Base-by-base conservation (phyloP, 2,329 filamentous ascomycete genomes). In the Neofusicoccum laricinum region DNA sequence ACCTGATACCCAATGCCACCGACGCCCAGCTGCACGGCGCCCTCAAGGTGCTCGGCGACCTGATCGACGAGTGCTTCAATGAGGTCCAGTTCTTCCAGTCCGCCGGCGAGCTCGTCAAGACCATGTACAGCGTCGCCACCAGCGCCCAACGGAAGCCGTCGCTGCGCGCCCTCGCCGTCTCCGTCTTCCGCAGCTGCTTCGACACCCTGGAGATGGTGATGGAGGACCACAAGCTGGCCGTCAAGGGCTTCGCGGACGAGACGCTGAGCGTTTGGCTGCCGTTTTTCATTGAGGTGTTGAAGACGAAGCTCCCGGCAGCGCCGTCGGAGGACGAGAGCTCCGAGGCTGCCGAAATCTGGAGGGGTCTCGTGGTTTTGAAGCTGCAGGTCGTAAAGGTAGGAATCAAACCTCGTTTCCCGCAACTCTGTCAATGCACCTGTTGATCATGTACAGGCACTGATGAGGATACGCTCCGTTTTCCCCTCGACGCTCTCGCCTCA, bases 131-230 rank as follows among this genome's bases (percentile, higher is more conserved):
- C 70, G 90, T 97, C 41, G 92, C 93, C 14, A 84, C 91, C 64
- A 91, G 91, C 74, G 86, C 90, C 65, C 84, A 84, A 66, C 87
- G 91, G 70, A 93, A 91, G 73, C 84, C 90, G 10, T 87, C 87
- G 66, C 82, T 97, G 65, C 87, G 95, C 66, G 92, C 93, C 34
- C 82, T 98, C 69, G 91, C 95, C 43, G 90, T 98, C 46, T 92
- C 90, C 45, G 91, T 97, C 65, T 97, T 98, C 82, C 87, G 92
- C 64, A 88, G 88, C 55, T 97, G 92, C 78, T 96, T 99, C 76
- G 93, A 98, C 75, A 91, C 95, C 64, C 86, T 99, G 80, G 93
- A 98, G 78, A 96, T 97, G 86, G 91, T 98, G 69, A 90, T 97
- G 82, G 93, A 97, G 69, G 92, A 96, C 70, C 91, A 98, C 78